These are phyloP conservation scores for Aspergillus coremiiformis DNA, from an alignment of 495 filamentous ascomycete genomes.

Conservation along the genomic window DNA sequence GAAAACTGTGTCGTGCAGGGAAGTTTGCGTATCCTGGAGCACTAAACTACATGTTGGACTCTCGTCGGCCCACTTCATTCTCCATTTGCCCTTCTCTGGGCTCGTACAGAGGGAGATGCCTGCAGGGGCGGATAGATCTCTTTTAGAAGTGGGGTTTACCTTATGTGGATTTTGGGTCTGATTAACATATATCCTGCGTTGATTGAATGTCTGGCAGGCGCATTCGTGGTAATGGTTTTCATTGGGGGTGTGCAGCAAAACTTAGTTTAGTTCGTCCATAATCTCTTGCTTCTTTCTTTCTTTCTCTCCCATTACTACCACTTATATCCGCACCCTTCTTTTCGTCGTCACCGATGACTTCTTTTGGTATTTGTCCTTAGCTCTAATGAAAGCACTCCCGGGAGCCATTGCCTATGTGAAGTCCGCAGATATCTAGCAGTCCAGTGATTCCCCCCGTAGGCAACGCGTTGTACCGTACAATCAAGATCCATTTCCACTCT, in stretches of 20 bases:
- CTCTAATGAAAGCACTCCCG: too few relatives aligned
- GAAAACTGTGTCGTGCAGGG: constrained; percentile 99
- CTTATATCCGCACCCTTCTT: neutral
- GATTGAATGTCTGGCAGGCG: constrained; percentile 21
- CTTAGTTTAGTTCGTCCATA: constrained; percentile 13
- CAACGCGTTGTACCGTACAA: too few relatives aligned
- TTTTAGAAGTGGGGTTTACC: constrained; percentile 7
- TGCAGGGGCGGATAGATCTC: constrained; percentile 6
- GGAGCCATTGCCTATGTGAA: too few relatives aligned
- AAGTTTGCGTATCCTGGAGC: constrained; percentile 88
- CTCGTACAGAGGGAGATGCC: neutral
- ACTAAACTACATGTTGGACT: constrained; percentile 44
- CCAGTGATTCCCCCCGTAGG: too few relatives aligned
- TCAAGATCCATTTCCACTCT: too few relatives aligned
- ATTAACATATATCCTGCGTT: constrained; percentile 6
- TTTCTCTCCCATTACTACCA: neutral
- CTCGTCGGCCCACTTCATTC: neutral
- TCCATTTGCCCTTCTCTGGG: neutral
- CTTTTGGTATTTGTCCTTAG: constrained; percentile 10
- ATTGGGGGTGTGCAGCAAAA: constrained; percentile 28
- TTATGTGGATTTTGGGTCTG: constrained; percentile 8
- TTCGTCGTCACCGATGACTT: constrained; percentile 11
- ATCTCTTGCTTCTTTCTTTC: too few relatives aligned
- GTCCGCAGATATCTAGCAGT: too few relatives aligned
- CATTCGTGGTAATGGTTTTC: constrained; percentile 25